Conservation (phyloP, 768 basidiomycete genomes). For the Tulasnella sp. region DNA sequence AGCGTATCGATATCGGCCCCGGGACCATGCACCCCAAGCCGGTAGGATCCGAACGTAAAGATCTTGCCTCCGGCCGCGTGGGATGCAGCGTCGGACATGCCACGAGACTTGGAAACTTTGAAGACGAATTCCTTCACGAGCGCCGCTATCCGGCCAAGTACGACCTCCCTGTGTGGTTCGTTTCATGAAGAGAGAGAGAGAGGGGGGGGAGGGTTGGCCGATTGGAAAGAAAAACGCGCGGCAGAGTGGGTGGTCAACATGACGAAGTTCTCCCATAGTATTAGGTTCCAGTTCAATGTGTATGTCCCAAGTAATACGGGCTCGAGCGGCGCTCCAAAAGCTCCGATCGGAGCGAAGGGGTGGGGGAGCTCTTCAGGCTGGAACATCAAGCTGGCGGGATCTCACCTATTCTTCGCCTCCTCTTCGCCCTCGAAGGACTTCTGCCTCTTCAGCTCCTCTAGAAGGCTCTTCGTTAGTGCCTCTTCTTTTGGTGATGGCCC, state of each 20-base stretch:
- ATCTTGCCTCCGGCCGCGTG: constrained; percentile 93
- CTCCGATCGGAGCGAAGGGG: background rate
- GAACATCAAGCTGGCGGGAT: constrained; percentile 8
- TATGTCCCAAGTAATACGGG: background rate
- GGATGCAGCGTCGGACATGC: constrained; percentile 81
- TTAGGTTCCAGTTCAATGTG: background rate
- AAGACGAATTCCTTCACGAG: constrained; percentile 91
- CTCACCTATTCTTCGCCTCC: constrained; percentile 80
- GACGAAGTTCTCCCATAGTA: background rate
- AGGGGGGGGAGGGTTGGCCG: background rate
- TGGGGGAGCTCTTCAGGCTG: background rate
- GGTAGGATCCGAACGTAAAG: constrained; percentile 97
- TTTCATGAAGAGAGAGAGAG: background rate
- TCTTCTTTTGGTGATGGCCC: constrained; percentile 71
- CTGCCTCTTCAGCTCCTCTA: constrained; percentile 81
- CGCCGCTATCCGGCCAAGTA: constrained; percentile 78
- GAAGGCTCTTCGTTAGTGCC: constrained; percentile 70
- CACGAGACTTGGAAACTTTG: constrained; percentile 62
- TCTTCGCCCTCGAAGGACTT: constrained; percentile 84
- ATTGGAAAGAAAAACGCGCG: background rate
- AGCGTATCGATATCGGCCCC: constrained; percentile 97
- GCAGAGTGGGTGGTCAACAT: background rate
- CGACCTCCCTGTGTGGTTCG: constrained; percentile 69
- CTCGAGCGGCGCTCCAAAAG: background rate
- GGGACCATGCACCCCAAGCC: constrained; percentile 93